Percentiles rank a stretch among this genome's conserved stretches.
These are phyloP conservation scores for Tetrapisispora nanseiensis DNA, from an alignment of 805 yeast species.

Conservation along the genomic window DNA sequence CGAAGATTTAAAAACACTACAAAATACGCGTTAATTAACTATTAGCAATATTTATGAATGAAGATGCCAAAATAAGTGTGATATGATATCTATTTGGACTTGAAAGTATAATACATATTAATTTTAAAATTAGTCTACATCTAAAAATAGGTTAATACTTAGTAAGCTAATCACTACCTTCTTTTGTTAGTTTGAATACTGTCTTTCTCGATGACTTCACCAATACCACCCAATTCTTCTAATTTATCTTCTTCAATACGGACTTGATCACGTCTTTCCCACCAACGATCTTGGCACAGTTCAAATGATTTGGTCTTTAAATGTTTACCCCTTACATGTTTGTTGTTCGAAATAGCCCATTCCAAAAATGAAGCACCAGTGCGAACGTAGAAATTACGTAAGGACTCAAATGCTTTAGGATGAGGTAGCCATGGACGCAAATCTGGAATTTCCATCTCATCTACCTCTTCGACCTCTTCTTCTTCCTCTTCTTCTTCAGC, in stretches of 20 bases:
- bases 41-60: too few relatives aligned
- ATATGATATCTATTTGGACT: too few relatives aligned
- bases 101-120: too few relatives aligned
- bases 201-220: constrained; percentile 74
- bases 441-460: constrained; percentile 70
- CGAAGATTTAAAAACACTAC: neutral
- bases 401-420: constrained; percentile 83
- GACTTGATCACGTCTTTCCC: constrained; percentile 95
- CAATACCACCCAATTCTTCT: constrained; percentile 88
- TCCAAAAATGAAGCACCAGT: constrained; percentile 80
- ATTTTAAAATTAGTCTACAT: too few relatives aligned
- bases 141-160: neutral
- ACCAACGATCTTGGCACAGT: constrained; percentile 88
- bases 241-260: constrained; percentile 79
- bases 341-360: constrained; percentile 85
- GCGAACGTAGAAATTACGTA: constrained; percentile 76
- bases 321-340: constrained; percentile 81
- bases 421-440: constrained; percentile 95
- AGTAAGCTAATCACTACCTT: constrained; percentile 11
- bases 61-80: too few relatives aligned
- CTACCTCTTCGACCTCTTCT: constrained; percentile 56
- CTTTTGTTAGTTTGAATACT: constrained; percentile 46
- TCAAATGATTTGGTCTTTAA: constrained; percentile 85
- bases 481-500: constrained; percentile 49
- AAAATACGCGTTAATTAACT: neutral